phyloP scores from a whole-genome alignment of 257 asterid species.

The Forsythia suspensa region DNA sequence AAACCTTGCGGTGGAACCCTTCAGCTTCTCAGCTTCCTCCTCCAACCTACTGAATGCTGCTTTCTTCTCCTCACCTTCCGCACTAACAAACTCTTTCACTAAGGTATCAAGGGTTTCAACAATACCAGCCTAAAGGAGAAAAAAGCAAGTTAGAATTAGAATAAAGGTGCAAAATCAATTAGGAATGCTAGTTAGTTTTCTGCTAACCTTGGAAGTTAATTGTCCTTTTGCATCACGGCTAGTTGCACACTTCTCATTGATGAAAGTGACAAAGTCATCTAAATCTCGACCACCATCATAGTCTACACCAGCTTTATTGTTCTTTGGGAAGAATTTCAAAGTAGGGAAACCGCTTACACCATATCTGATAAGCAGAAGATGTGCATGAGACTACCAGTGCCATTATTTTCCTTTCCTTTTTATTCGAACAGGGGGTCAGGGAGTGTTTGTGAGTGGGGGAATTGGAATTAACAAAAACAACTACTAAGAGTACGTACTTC shows the following conservation, averaged over 20 bases:
- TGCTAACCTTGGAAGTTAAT: constrained; percentile 66
- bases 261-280: constrained; percentile 66
- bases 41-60: constrained; percentile 49
- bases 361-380: constrained; percentile 32
- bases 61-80: constrained; percentile 61
- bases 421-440: neutral
- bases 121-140: constrained; percentile 70
- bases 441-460: neutral
- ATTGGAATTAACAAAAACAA: neutral
- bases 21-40: constrained; percentile 74
- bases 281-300: constrained; percentile 61
- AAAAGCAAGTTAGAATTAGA: constrained; percentile 13
- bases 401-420: neutral
- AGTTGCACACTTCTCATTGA: constrained; percentile 85
- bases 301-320: constrained; percentile 90
- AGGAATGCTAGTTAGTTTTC: constrained; percentile 9
- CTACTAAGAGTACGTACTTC: constrained; percentile 51
- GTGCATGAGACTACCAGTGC: constrained; percentile 15
- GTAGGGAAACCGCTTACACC: constrained; percentile 47
- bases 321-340: constrained; percentile 86
- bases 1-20: constrained; percentile 74
- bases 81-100: constrained; percentile 72
- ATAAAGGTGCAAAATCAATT: neutral
- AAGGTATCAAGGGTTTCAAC: constrained; percentile 58
- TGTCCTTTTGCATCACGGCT: constrained; percentile 87